phyloP scores from a whole-genome alignment of 2,329 filamentous ascomycete genomes.

The Colletotrichum kahawae region DNA sequence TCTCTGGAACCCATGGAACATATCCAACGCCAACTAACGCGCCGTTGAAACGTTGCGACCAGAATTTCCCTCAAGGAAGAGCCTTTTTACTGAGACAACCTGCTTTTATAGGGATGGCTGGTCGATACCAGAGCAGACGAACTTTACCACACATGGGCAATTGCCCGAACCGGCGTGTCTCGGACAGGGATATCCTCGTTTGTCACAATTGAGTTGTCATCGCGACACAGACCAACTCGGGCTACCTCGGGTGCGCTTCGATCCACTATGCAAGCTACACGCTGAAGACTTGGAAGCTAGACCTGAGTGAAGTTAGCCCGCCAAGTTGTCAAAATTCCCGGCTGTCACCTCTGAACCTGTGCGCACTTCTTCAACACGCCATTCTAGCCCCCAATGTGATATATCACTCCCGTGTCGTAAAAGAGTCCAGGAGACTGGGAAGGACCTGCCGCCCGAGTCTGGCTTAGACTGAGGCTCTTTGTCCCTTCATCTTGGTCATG shows the following conservation, averaged over 20 bases:
- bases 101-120: neutral
- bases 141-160: conserved; percentile 4
- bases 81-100: neutral
- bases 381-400: neutral
- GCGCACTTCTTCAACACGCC: neutral
- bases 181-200: conserved; percentile 2
- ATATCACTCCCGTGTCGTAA: neutral
- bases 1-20: neutral
- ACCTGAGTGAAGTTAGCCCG: neutral
- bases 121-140: neutral
- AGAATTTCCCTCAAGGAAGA: neutral
- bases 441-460: neutral
- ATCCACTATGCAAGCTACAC: neutral
- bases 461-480: neutral
- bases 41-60: neutral
- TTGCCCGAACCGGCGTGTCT: neutral
- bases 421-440: neutral
- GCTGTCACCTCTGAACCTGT: neutral
- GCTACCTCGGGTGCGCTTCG: neutral
- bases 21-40: neutral
- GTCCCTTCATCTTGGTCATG: neutral
- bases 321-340: neutral
- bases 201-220: neutral
- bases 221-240: conserved; percentile 1
- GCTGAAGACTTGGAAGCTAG: neutral